Evolutionary conservation across 805 yeast genomes (phyloP).

Genomic region (Brettanomyces naardenensis): DNA sequence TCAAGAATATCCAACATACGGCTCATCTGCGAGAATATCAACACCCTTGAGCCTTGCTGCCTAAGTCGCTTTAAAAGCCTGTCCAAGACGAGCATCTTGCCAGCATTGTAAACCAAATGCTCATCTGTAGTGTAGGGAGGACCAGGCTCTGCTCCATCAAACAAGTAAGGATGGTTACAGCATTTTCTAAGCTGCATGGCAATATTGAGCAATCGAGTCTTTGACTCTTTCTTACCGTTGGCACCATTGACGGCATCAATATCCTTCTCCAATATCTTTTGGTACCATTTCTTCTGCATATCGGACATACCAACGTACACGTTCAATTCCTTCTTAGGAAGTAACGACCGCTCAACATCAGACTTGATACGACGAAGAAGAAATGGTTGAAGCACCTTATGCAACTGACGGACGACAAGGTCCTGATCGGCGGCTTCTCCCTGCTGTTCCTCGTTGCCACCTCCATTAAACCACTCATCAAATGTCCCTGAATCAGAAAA

Average conservation of each 20-base stretch:
- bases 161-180: conserved; percentile 78
- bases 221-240: conserved; percentile 64
- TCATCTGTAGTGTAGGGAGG: conserved; percentile 85
- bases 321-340: conserved; percentile 70
- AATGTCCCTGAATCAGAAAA: conserved; percentile 67
- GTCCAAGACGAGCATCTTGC: conserved; percentile 66
- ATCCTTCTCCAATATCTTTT: conserved; percentile 68
- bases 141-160: conserved; percentile 87
- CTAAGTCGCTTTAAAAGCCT: conserved; percentile 52
- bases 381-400: conserved; percentile 70
- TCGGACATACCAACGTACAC: conserved; percentile 67
- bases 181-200: conserved; percentile 83
- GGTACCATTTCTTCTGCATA: conserved; percentile 78
- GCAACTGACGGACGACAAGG: conserved; percentile 56
- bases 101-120: conserved; percentile 66
- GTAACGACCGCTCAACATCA: conserved; percentile 71
- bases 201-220: conserved; percentile 67
- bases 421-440: conserved; percentile 30
- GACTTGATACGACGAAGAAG: conserved; percentile 67
- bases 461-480: conserved; percentile 63
- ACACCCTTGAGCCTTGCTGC: conserved; percentile 67
- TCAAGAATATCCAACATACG: conserved; percentile 74
- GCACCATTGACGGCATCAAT: conserved; percentile 83
- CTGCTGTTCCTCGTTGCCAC: conserved; percentile 29
- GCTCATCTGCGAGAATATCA: conserved; percentile 80